Evolutionary conservation across 331 rosid genomes (phyloP).

Genomic region (Arachis monticola): DNA sequence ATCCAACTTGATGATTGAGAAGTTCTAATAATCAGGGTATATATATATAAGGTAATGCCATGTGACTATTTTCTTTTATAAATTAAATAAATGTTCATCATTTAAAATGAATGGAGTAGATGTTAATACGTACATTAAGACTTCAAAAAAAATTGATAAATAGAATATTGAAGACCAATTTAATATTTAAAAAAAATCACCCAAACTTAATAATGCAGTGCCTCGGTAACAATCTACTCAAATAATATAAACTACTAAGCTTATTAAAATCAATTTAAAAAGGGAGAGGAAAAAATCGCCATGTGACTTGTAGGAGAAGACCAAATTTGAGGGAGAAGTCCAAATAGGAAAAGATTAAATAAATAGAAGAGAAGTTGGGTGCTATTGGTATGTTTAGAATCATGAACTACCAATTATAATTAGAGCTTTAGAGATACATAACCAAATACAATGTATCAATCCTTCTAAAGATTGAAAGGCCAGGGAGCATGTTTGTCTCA

Average conservation of each 20-base stretch:
- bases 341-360: slow-evolving; percentile 37
- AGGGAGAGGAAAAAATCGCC: slow-evolving; percentile 4
- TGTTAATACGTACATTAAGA: no score
- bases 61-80: slow-evolving; percentile 30
- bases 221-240: no score
- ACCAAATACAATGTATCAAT: slow-evolving; percentile 56
- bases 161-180: no score
- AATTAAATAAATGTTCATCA: no score
- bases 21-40: slow-evolving; percentile 11
- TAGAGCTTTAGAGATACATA: slow-evolving; percentile 27
- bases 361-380: slow-evolving; percentile 39
- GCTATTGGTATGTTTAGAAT: slow-evolving; percentile 37
- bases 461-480: slow-evolving; percentile 34
- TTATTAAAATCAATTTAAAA: no score
- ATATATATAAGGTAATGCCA: slow-evolving; percentile 40
- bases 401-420: slow-evolving; percentile 45
- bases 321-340: slow-evolving; percentile 37
- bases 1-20: slow-evolving; percentile 47
- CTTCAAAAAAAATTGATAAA: no score
- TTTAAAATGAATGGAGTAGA: no score
- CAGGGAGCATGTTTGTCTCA: slow-evolving; percentile 48
- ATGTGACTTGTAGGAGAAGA: slow-evolving; percentile 53
- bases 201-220: no score
- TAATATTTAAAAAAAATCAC: no score
- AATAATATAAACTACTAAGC: no score